A percentile compares a stretch with the other conserved stretches of the same genome.
Conservation (phyloP, 768 basidiomycete genomes). For the Lyophyllum atratum region DNA sequence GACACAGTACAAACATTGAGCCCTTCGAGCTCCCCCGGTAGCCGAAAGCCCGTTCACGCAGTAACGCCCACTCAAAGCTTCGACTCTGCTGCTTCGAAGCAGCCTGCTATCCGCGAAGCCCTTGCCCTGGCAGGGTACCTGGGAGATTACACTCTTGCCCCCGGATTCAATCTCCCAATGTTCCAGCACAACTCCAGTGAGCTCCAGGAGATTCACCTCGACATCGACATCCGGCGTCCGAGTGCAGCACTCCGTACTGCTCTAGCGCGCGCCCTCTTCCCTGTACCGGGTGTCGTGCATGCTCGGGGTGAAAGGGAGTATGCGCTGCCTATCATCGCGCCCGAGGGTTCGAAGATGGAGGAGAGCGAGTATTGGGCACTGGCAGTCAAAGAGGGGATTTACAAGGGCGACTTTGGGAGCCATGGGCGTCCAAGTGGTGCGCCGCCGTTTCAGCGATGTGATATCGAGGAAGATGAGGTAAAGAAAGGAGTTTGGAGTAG, state of each 20-base stretch:
- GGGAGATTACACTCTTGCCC: background rate
- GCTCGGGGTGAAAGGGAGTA: background rate
- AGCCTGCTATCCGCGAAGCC: background rate
- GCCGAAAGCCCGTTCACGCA: background rate
- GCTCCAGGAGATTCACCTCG: background rate
- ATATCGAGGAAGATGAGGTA: background rate
- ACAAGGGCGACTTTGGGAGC: background rate
- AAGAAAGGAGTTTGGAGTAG: background rate
- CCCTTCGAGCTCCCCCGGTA: background rate
- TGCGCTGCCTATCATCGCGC: background rate
- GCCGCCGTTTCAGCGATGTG: background rate
- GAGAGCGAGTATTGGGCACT: background rate
- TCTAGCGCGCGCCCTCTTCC: background rate
- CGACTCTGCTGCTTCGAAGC: background rate
- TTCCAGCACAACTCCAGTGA: background rate
- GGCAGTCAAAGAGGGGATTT: background rate
- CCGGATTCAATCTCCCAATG: background rate
- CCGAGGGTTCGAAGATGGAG: background rate
- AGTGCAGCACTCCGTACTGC: background rate
- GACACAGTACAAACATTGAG: background rate
- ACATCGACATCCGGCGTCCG: background rate
- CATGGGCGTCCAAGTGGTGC: background rate
- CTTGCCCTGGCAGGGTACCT: background rate
- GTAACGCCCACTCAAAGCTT: background rate
- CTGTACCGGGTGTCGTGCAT: background rate